Evolutionary conservation across 1,284 basidiomycete genomes (phyloP), one percentile per base, ranked within the genome.

Genomic region (Phellopilus nigrolimitatus): DNA sequence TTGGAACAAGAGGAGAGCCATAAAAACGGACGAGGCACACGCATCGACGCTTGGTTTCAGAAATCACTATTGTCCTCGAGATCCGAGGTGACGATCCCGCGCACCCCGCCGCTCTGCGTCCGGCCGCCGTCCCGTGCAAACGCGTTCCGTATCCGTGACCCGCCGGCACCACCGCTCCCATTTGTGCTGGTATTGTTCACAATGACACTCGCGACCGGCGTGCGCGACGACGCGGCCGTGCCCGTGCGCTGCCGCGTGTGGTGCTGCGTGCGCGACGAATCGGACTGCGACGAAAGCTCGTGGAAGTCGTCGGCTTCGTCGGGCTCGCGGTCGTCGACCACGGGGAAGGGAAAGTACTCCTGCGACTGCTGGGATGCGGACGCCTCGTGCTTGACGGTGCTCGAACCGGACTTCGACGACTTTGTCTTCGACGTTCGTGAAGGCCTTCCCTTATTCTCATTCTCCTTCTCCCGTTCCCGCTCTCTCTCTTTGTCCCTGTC

Each of bases 21-120:
- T 13, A 19, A 42, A 42, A 42, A 30, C n/a, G n/a, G n/a, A n/a
- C n/a, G n/a, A n/a, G n/a, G n/a, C n/a, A n/a, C 25, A 31, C 22
- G 13, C 28, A 30, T 15, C 30, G 10, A n/a, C 15, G 27, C 8
- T 8, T 9, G 19, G 10, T 10, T 9, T 37, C 28, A 68, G 40
- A 67, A 66, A 52, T 70, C 68, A 55, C 68, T 67, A 39, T 55
- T 55, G 40, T 68, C 67, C 45, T 68, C 66, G 22, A 63, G 15
- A 36, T 57, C 59, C 6, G 75, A 76, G 33, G 75, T 73, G 62
- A 82, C 65, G 41, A 88, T 73, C 13, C 82, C 85, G 59, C 78
- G 81, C 21, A 89, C 84, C 19, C 86, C 86, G 2, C 86, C 87
- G 61, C 86, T 89, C 69, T 88, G 84, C 55, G 87, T 89, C 59